Conservation (phyloP, 768 basidiomycete species). For the Symmetrospora coprosmae region DNA sequence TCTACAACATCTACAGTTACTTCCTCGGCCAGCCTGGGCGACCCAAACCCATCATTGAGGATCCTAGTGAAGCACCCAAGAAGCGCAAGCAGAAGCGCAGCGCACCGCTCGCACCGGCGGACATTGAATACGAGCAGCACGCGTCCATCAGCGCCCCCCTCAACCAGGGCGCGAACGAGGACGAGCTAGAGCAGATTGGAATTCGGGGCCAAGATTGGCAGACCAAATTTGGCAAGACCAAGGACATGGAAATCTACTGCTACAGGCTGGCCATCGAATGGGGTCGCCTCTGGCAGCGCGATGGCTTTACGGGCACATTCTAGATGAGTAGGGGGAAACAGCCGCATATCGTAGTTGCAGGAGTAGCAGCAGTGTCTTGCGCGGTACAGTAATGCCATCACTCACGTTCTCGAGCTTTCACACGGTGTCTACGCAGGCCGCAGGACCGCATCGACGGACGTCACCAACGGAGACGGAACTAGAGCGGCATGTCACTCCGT, state of each 20-base stretch:
- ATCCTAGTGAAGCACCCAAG: neutral
- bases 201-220: slow-evolving; percentile 6
- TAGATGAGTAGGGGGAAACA: neutral
- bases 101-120: too few relatives aligned
- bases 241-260: slow-evolving; percentile 15
- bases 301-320: neutral
- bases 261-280: slow-evolving; percentile 18
- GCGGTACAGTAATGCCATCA: too few relatives aligned
- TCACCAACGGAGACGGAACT: too few relatives aligned
- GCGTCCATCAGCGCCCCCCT: neutral
- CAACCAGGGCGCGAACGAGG: slow-evolving; percentile 8
- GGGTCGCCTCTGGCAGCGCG: slow-evolving; percentile 13
- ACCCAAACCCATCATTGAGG: neutral
- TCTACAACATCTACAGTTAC: slow-evolving; percentile 24
- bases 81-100: neutral
- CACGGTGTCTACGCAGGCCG: too few relatives aligned
- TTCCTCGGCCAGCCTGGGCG: slow-evolving; percentile 15
- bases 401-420: too few relatives aligned
- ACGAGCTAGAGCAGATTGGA: slow-evolving; percentile 1
- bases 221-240: slow-evolving; percentile 20
- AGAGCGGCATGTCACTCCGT: too few relatives aligned
- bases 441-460: too few relatives aligned
- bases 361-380: too few relatives aligned
- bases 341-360: too few relatives aligned
- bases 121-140: neutral